Evolutionary conservation across 257 asterid species (phyloP).

Genomic region (Handroanthus guayacan): DNA sequence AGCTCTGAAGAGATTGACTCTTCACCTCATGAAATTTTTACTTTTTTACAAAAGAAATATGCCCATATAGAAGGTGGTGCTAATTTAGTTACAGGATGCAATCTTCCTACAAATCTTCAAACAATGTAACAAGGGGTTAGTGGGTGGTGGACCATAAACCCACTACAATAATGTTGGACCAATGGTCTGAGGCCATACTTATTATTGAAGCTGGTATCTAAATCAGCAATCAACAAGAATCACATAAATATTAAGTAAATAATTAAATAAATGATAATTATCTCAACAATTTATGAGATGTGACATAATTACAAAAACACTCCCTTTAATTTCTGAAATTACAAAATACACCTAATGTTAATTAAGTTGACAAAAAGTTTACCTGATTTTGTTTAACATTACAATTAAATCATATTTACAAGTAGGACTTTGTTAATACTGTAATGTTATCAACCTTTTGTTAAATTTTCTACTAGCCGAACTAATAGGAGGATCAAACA

Average conservation of each 20-base stretch:
- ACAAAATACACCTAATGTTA: too few relatives aligned
- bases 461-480: too few relatives aligned
- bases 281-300: too few relatives aligned
- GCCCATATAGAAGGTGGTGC: slow-evolving; percentile 14
- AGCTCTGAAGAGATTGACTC: not conserved
- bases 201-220: slow-evolving; percentile 35
- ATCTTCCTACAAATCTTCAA: slow-evolving; percentile 25
- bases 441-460: too few relatives aligned
- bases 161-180: slow-evolving; percentile 49
- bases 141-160: slow-evolving; percentile 57
- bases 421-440: too few relatives aligned
- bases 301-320: too few relatives aligned
- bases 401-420: too few relatives aligned
- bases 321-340: too few relatives aligned
- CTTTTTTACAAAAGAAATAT: not conserved
- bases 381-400: too few relatives aligned
- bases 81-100: slow-evolving; percentile 6
- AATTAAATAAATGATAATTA: not conserved
- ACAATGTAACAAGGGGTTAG: slow-evolving; percentile 32
- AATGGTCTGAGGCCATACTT: slow-evolving; percentile 5
- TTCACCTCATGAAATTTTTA: not conserved
- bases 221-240: slow-evolving; percentile 31
- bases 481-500: too few relatives aligned
- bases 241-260: not conserved
- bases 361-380: too few relatives aligned